Evolutionary conservation across 352 stramenopile genomes (phyloP), one percentile per base, ranked within the genome.

Genomic region (Bremia lactucae): DNA sequence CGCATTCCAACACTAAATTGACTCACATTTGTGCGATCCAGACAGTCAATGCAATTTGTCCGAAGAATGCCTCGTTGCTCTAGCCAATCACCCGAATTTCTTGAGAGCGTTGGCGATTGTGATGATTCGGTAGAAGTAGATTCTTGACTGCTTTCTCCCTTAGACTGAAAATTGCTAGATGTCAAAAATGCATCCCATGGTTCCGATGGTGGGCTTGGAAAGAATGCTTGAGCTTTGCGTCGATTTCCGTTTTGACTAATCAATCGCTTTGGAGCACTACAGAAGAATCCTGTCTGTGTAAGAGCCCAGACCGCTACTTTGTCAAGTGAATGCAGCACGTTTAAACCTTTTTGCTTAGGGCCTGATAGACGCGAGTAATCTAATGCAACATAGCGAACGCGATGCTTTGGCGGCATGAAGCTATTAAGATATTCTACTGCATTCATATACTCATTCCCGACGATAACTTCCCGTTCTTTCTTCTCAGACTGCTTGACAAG

Each of bases 21-120:
- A 14, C 77, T 89, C 4, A 93, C 80, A 21, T 93, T 93, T 9
- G 82, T 93, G 11, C 82, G 72, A 58, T 92, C 78, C 14, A 93
- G 59, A 44, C 66, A 83, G 65, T 99, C 97, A 41, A 99, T 99
- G 53, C 97, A 99, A 65, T 99, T 99, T 0, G 95, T 99, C 22
- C 97, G 81, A 7, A 99, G 65, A 22, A 99, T 91, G 2, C 97
- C 97, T 35, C 85, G 79, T 59, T 99, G 96, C 52, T 98, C 93
- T 25, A 97, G 54, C 93, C 88, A 81, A 49, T 90, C 75, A 20
- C 85, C 87, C 2, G 77, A 88, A 16, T 89, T 80, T 49, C 62
- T 70, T 10, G 73, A 68, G 45, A 90, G 88, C 3, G 77, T 85
- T 6, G 74, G 74, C 26, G 73, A 85, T 22, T 59, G 57, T 23